Percentiles rank a stretch among this genome's conserved stretches.
These are phyloP conservation scores for Beauveria sp. DNA, from an alignment of 2,329 filamentous ascomycete genomes.

Conservation along the genomic window DNA sequence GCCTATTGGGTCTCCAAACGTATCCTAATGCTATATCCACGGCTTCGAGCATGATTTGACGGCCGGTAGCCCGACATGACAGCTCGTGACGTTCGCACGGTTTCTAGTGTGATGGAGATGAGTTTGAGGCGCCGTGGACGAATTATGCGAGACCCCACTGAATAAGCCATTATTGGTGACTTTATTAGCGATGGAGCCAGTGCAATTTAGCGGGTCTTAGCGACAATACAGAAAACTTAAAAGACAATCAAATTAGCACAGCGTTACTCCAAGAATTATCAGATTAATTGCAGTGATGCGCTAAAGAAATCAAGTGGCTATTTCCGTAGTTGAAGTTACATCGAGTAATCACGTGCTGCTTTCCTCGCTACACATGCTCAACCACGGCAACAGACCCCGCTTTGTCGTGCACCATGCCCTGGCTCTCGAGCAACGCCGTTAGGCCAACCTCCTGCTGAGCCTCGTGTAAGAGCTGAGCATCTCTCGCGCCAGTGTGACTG, in stretches of 20 bases:
- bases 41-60: too few relatives aligned
- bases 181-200: not conserved
- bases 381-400: not conserved
- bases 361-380: not conserved
- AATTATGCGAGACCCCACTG: not conserved
- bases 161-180: not conserved
- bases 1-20: too few relatives aligned
- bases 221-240: too few relatives aligned
- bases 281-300: too few relatives aligned
- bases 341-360: not conserved
- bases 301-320: too few relatives aligned
- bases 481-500: conserved; percentile 25
- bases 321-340: too few relatives aligned
- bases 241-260: too few relatives aligned
- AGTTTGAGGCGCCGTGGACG: not conserved
- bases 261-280: too few relatives aligned
- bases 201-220: not conserved
- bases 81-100: not conserved
- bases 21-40: too few relatives aligned
- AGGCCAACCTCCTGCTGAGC: conserved; percentile 20
- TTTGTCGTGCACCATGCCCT: conserved; percentile 6
- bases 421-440: not conserved
- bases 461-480: conserved; percentile 18
- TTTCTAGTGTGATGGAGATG: not conserved
- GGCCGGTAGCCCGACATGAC: not conserved